Evolutionary conservation across 2,329 filamentous ascomycete genomes (phyloP).

Genomic region (Grosmannia serpens): DNA sequence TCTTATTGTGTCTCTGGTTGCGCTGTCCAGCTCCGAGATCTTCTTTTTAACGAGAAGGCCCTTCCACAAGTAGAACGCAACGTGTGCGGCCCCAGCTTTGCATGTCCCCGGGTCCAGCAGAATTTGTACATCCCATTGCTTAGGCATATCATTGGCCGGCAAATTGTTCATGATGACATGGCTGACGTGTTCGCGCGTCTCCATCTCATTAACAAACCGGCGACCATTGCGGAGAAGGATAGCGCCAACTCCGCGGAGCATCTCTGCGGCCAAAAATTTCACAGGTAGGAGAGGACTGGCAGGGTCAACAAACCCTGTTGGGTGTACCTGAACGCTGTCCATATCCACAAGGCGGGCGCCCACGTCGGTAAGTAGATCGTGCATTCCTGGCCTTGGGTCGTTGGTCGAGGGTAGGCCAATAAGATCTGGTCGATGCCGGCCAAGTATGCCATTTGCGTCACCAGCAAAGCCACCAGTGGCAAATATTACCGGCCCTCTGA

Average conservation of each 20-base stretch:
- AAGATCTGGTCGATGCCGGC: constrained; percentile 91
- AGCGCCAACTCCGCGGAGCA: constrained; percentile 95
- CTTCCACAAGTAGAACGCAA: constrained; percentile 94
- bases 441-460: constrained; percentile 83
- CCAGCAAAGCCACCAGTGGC: constrained; percentile 96
- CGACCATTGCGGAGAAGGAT: constrained; percentile 82
- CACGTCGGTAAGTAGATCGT: constrained; percentile 59
- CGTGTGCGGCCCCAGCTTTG: constrained; percentile 96
- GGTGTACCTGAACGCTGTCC: constrained; percentile 99
- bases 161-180: constrained; percentile 58
- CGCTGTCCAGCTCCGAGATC: constrained; percentile 75
- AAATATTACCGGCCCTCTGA: constrained; percentile 82
- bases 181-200: constrained; percentile 98
- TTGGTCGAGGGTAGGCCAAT: constrained; percentile 89
- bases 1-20: constrained; percentile 79
- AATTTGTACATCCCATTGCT: constrained; percentile 78
- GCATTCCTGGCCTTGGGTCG: constrained; percentile 46
- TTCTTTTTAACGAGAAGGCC: constrained; percentile 99
- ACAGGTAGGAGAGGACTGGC: constrained; percentile 95
- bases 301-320: constrained; percentile 92
- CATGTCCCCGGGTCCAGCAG: constrained; percentile 97
- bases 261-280: constrained; percentile 98
- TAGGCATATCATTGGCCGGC: background rate
- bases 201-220: constrained; percentile 95
- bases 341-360: constrained; percentile 97